Conservation (phyloP, 805 yeast species). For the Metschnikowia amazonensis region DNA sequence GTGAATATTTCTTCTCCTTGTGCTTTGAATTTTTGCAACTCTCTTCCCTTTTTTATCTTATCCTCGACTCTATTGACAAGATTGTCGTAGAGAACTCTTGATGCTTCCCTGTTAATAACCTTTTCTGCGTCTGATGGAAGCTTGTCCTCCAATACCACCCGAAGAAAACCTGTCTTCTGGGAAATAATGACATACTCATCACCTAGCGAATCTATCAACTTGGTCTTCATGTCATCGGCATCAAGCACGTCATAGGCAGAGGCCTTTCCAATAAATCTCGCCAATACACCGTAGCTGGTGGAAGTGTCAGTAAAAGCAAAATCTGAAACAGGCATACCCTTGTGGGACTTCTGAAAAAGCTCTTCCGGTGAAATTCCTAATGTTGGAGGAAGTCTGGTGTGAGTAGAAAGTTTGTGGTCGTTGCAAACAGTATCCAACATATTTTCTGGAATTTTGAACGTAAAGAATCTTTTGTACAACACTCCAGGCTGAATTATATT, state of each 20-base stretch:
- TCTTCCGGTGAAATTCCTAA: slow-evolving; percentile 25
- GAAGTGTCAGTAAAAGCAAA: slow-evolving; percentile 32
- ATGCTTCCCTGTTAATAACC: slow-evolving; percentile 9
- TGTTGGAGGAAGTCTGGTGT: slow-evolving; percentile 36
- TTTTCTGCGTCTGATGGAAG: slow-evolving; percentile 16
- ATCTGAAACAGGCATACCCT: slow-evolving; percentile 21
- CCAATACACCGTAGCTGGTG: slow-evolving; percentile 35
- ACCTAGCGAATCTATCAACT: slow-evolving; percentile 29
- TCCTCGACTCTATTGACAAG: slow-evolving; percentile 28
- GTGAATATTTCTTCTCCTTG: neutral
- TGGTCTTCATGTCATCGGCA: slow-evolving; percentile 32
- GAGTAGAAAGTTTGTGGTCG: slow-evolving; percentile 28
- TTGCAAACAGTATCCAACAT: slow-evolving; percentile 37
- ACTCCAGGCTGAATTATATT: slow-evolving; percentile 20
- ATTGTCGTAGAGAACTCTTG: slow-evolving; percentile 16
- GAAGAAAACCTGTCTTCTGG: slow-evolving; percentile 23
- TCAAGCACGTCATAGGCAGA: slow-evolving; percentile 30
- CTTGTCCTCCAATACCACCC: slow-evolving; percentile 26
- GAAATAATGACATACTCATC: slow-evolving; percentile 40
- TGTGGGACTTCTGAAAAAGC: slow-evolving; percentile 1
- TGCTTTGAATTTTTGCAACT: slow-evolving; percentile 10
- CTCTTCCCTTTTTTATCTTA: slow-evolving; percentile 25
- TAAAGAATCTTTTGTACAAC: slow-evolving; percentile 37
- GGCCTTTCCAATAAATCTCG: slow-evolving; percentile 40
- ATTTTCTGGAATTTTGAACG: slow-evolving; percentile 37